Base-by-base conservation (phyloP, 2,329 filamentous ascomycete genomes). In the Aspergillus aculeatinus region DNA sequence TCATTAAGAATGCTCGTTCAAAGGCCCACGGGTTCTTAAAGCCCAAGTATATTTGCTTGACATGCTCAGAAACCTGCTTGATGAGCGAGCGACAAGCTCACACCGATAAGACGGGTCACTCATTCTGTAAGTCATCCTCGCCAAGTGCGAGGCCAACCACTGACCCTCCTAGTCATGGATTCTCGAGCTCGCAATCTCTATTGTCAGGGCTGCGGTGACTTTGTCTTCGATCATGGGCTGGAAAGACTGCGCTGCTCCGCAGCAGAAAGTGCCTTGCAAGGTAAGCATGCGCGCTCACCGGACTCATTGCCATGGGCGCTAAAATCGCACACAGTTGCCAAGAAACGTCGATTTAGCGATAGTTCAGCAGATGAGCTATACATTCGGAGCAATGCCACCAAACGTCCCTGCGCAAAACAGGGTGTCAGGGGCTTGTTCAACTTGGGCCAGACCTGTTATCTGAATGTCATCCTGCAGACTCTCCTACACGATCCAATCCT, bases 381-480 rank as follows among this genome's bases (percentile, higher is more conserved):
- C 68, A 89, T 96, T 64, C 84, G 87, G 47, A 83, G 83, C 61
- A 96, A 97, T 72, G 93, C 92, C 12, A 88, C 85, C 29, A 85
- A 87, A 59, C 88, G 91, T 6, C 90, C 92, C 12, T 97, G 94
- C 72, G 87, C 91, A 59, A 92, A 92, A 19, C 92, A 89, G 66
- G 94, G 95, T 10, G 85, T 97, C 44, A 87, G 95, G 39, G 94
- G 94, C 33, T 89, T 99, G 62, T 97, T 96, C 77, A 99, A 98
- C 72, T 94, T 96, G 74, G 95, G 94, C n/a, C 92, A 96, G 60
- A 98, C 95, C 11, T 99, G 94, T 80, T 99, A 97, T 77, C 94
- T 98, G 83, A 96, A 95, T 68, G 94, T 97, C 31, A 92, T 98
- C 51, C 82, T 99, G 16, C 95, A 98, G 75, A 92, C 90, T 59